Percentiles rank a stretch among this genome's conserved stretches.
Evolutionary conservation across 495 filamentous ascomycete genomes (phyloP).

Genomic region (Usnea hakonensis): DNA sequence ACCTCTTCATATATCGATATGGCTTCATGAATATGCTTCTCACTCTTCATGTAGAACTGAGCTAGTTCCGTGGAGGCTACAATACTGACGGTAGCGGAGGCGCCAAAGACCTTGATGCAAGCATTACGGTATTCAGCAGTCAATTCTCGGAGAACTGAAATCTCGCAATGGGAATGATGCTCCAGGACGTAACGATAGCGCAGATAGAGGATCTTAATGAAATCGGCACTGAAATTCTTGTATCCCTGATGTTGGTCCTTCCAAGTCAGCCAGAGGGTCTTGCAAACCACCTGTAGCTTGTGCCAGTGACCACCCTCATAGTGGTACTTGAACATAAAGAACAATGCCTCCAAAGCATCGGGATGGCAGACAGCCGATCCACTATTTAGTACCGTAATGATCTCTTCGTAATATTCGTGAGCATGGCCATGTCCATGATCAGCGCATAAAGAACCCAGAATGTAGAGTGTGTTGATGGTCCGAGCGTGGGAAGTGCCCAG

Average conservation of each 20-base stretch:
- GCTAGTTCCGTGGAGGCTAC: conserved; percentile 49
- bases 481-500: conserved; percentile 38
- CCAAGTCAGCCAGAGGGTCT: conserved; percentile 40
- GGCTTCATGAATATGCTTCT: conserved; percentile 47
- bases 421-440: conserved; percentile 37
- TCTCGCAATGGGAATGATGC: conserved; percentile 36
- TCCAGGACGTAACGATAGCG: conserved; percentile 51
- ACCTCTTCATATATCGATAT: conserved; percentile 52
- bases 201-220: conserved; percentile 47
- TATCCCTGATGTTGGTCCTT: conserved; percentile 32
- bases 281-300: conserved; percentile 36
- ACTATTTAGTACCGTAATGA: conserved; percentile 36
- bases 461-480: conserved; percentile 41
- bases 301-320: conserved; percentile 37
- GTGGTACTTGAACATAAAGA: conserved; percentile 34
- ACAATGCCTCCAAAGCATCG: conserved; percentile 37
- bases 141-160: conserved; percentile 37
- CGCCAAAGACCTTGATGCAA: conserved; percentile 46
- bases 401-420: conserved; percentile 43
- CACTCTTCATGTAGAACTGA: conserved; percentile 43
- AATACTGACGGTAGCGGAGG: conserved; percentile 42
- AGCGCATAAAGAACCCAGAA: conserved; percentile 34
- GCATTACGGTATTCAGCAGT: conserved; percentile 46
- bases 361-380: conserved; percentile 34
- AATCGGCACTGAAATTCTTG: conserved; percentile 40